These are phyloP conservation scores for Przewalskia tangutica DNA, from an alignment of 257 asterid genomes.

Conservation along the genomic window DNA sequence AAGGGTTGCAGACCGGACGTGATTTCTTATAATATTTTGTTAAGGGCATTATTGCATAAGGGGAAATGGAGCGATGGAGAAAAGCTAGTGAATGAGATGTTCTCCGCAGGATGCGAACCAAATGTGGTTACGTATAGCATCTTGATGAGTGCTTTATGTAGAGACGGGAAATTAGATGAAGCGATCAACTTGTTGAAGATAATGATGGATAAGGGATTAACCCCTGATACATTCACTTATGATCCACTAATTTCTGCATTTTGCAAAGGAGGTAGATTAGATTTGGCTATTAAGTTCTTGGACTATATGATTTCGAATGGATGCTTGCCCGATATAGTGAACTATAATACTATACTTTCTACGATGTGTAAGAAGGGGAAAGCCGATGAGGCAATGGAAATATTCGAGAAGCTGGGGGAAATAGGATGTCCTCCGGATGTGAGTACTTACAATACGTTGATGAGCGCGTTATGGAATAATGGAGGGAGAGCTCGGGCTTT, in stretches of 20 bases:
- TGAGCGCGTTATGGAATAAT: constrained; percentile 58
- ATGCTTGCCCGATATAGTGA: constrained; percentile 63
- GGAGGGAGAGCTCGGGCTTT: constrained; percentile 51
- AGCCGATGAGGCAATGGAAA: constrained; percentile 52
- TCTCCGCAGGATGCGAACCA: constrained; percentile 37
- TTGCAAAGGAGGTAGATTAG: constrained; percentile 60
- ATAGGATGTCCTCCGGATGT: constrained; percentile 69
- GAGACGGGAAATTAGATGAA: constrained; percentile 56
- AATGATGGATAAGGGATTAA: constrained; percentile 61
- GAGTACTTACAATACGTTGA: constrained; percentile 67
- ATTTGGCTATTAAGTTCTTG: constrained; percentile 51
- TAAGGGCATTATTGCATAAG: constrained; percentile 50
- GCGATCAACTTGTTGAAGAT: constrained; percentile 58
- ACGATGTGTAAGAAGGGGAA: constrained; percentile 70
- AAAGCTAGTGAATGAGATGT: constrained; percentile 56
- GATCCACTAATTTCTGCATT: constrained; percentile 71
- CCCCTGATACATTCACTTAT: constrained; percentile 60
- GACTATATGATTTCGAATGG: constrained; percentile 72
- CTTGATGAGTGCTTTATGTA: constrained; percentile 50
- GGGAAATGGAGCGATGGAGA: constrained; percentile 74
- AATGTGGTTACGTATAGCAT: constrained; percentile 73
- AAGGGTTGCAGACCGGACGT: constrained; percentile 55
- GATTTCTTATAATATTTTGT: constrained; percentile 62
- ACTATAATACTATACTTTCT: constrained; percentile 61
- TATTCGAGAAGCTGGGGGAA: constrained; percentile 55